Base-by-base conservation (phyloP, 345 rosid species). In the Aquilaria sinensis region DNA sequence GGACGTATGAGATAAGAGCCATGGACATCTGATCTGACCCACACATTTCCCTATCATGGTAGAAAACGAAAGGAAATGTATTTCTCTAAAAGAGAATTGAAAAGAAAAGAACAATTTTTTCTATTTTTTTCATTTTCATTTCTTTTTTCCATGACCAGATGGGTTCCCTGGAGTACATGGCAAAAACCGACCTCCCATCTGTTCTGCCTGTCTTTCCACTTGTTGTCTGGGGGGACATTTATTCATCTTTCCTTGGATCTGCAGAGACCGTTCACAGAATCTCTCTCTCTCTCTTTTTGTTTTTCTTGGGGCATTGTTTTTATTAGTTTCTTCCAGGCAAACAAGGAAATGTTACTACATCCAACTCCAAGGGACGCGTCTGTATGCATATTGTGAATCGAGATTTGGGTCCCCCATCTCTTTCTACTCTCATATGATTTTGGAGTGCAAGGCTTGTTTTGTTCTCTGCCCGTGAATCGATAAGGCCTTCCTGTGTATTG, bases 171-270 rank as follows among this genome's bases (percentile, higher is more conserved):
- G 43, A 37, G 43, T 12, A 55, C 37, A 62, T 60, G 63, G 57
- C 9, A 60, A 47, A 47, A 15, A 64, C 77, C 72, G 66, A 67
- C 69, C 72, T 65, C 75, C 69, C 29, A 47, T 62, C 67, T 56
- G 66, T 60, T 64, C 74, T 67, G 56, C 72, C 80, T 69, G 72
- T 63, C 75, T 75, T 70, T 60, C 74, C 71, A 59, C 73, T 51
- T 74, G 67, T 69, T 71, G 9, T 70, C 69, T 74, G 67, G 68
- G 68, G 62, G 62, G 60, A 51, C 60, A 63, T 57, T 31, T 69
- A 56, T 61, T 62, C 63, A 69, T 63, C 61, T 65, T 72, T 74
- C 75, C 79, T 80, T 77, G 86, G 89, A 87, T 84, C 90, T 75
- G 77, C 64, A 66, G 60, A 74, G 74, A 71, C 43, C 5, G 43